Percentiles rank a stretch among this genome's conserved stretches.
These are phyloP conservation scores for Xylaria cubensis DNA, from an alignment of 495 filamentous ascomycete species.

Conservation along the genomic window DNA sequence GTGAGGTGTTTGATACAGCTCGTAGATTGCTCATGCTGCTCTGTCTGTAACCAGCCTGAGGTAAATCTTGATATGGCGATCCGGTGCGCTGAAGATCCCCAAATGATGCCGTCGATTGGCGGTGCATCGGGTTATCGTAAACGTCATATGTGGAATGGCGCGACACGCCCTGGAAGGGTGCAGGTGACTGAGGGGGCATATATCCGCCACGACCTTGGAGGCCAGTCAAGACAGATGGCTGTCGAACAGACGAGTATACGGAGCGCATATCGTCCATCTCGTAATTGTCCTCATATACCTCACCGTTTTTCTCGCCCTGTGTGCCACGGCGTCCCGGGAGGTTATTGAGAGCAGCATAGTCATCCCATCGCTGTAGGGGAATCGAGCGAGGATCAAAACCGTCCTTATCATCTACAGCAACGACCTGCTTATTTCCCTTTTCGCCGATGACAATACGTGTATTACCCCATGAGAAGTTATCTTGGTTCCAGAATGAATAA, in stretches of 20 bases:
- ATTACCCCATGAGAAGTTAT: constrained; percentile 98
- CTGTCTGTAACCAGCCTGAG: constrained; percentile 39
- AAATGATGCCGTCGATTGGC: constrained; percentile 60
- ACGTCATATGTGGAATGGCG: constrained; percentile 47
- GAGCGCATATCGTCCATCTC: constrained; percentile 99
- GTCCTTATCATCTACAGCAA: constrained; percentile 81
- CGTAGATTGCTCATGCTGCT: constrained; percentile 49
- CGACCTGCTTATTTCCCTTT: constrained; percentile 84
- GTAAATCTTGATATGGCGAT: constrained; percentile 58
- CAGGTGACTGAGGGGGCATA: constrained; percentile 82
- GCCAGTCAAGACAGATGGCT: constrained; percentile 89
- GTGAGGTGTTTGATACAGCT: constrained; percentile 40
- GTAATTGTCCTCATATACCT: constrained; percentile 72
- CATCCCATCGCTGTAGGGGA: constrained; percentile 95
- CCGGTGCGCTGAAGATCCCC: constrained; percentile 51
- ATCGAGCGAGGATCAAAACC: constrained; percentile 89
- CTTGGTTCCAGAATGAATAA: constrained; percentile 99
- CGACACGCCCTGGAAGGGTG: constrained; percentile 63
- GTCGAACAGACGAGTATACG: constrained; percentile 92
- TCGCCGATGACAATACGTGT: constrained; percentile 97
- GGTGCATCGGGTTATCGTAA: constrained; percentile 51
- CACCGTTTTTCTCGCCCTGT: constrained; percentile 69
- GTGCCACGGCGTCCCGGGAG: constrained; percentile 88
- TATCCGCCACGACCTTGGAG: constrained; percentile 74
- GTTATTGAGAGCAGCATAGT: constrained; percentile 89